Evolutionary conservation across 441 rosid genomes (phyloP).

Genomic region (Euphorbia schlechtendalii): DNA sequence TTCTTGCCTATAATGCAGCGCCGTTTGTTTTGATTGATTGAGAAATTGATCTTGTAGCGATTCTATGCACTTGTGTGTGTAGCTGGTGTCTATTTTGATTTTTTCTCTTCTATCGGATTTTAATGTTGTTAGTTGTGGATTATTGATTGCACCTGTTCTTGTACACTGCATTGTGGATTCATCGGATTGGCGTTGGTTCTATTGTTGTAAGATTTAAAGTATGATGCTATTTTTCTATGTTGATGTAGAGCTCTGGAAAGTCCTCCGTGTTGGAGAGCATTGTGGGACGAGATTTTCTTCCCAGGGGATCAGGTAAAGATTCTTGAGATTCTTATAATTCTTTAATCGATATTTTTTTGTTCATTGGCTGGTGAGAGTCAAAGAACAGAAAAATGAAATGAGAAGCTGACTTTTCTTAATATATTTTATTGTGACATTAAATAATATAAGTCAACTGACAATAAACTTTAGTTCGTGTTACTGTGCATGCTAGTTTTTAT

Average conservation of each 20-base stretch:
- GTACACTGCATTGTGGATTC: background rate
- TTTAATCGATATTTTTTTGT: background rate
- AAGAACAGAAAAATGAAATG: background rate
- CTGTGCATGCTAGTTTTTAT: background rate
- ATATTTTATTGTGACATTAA: background rate
- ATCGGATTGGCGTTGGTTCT: background rate
- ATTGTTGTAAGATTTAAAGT: conserved; percentile 2
- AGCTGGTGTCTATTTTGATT: background rate
- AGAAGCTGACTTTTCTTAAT: background rate
- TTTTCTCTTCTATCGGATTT: background rate
- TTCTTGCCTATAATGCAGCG: too few relatives aligned
- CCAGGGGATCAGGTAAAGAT: conserved; percentile 75
- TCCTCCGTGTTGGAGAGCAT: conserved; percentile 88
- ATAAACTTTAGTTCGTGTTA: background rate
- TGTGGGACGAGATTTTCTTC: conserved; percentile 84
- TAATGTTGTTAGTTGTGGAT: background rate
- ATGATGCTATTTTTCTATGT: background rate
- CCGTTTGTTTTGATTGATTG: background rate
- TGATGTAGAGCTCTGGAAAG: conserved; percentile 75
- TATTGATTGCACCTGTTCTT: background rate
- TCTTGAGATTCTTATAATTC: background rate
- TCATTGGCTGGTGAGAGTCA: conserved; percentile 13
- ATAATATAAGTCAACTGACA: conserved; percentile 2
- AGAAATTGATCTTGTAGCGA: background rate
- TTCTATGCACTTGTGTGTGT: background rate